Conservation (phyloP, 495 filamentous ascomycete species). For the Annulohypoxylon bovei region DNA sequence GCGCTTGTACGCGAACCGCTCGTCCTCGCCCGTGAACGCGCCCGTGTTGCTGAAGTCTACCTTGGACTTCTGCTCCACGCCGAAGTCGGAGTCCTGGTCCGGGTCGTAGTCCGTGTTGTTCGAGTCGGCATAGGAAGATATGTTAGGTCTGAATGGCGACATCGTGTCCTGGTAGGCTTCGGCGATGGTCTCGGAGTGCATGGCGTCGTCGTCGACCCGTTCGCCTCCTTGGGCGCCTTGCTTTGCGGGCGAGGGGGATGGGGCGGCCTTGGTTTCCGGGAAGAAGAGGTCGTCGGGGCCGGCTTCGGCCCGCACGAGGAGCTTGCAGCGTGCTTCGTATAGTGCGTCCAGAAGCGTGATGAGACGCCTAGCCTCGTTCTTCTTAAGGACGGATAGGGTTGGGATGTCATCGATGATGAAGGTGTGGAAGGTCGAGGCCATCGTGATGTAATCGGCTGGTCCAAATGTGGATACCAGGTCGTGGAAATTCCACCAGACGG, state of each 20-base stretch:
- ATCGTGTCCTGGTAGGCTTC: slow-evolving; percentile 75
- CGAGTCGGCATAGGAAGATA: slow-evolving; percentile 63
- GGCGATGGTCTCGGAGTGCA: slow-evolving; percentile 73
- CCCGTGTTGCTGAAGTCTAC: slow-evolving; percentile 65
- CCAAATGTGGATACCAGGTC: slow-evolving; percentile 70
- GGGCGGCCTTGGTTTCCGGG: slow-evolving; percentile 57
- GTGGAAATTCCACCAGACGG: slow-evolving; percentile 66
- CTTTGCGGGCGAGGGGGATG: slow-evolving; percentile 4
- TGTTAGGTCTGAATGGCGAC: slow-evolving; percentile 76
- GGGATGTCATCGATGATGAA: slow-evolving; percentile 71
- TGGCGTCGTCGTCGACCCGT: slow-evolving; percentile 57
- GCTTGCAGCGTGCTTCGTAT: slow-evolving; percentile 74
- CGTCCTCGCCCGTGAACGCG: slow-evolving; percentile 76
- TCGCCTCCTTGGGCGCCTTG: slow-evolving; percentile 26
- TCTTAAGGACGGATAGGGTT: slow-evolving; percentile 63
- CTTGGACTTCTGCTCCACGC: slow-evolving; percentile 41
- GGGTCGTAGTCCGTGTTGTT: slow-evolving; percentile 54
- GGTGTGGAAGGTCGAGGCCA: slow-evolving; percentile 75
- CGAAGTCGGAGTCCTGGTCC: slow-evolving; percentile 61
- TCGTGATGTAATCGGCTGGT: slow-evolving; percentile 76
- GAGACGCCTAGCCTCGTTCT: slow-evolving; percentile 76
- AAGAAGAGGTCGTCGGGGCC: slow-evolving; percentile 76
- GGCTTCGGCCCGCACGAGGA: slow-evolving; percentile 65
- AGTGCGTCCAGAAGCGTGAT: slow-evolving; percentile 77
- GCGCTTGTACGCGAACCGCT: slow-evolving; percentile 75